Conservation (phyloP, 495 filamentous ascomycete genomes). For the Annulohypoxylon maeteangense region DNA sequence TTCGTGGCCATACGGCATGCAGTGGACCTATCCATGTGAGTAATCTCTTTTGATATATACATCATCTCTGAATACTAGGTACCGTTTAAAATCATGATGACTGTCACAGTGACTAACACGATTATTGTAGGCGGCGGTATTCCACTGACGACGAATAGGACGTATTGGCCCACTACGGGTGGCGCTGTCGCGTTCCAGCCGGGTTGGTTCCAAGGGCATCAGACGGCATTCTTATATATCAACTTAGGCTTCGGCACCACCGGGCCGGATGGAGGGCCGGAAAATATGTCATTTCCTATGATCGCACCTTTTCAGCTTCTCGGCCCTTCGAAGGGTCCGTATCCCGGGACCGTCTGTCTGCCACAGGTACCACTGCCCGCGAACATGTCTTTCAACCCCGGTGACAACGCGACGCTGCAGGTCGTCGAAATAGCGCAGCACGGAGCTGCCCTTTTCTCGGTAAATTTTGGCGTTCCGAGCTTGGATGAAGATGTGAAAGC, state of each 20-base stretch:
- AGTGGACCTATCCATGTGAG: constrained; percentile 99
- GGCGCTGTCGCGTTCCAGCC: constrained; percentile 90
- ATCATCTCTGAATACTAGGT: neutral
- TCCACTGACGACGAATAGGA: constrained; percentile 80
- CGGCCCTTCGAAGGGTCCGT: constrained; percentile 83
- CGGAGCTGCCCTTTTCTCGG: constrained; percentile 90
- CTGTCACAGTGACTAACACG: constrained; percentile 1
- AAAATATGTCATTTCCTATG: constrained; percentile 92
- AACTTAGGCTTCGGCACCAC: constrained; percentile 89
- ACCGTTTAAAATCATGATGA: neutral
- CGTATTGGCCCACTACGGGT: constrained; percentile 88
- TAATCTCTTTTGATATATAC: constrained; percentile 17
- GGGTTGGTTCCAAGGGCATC: constrained; percentile 93
- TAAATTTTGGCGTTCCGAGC: constrained; percentile 59
- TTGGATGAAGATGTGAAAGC: neutral
- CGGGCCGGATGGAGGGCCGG: constrained; percentile 65
- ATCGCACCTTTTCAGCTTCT: constrained; percentile 84
- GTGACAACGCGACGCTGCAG: constrained; percentile 95
- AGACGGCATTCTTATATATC: constrained; percentile 86
- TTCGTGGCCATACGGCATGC: constrained; percentile 90
- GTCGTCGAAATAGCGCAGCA: constrained; percentile 89
- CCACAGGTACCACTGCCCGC: constrained; percentile 89
- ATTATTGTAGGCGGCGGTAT: constrained; percentile 81
- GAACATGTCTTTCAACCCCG: constrained; percentile 74
- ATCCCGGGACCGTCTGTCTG: constrained; percentile 87